Evolutionary conservation across 306 rosid species (phyloP), one percentile per base, ranked within the genome.

Genomic region (Rubus idaeus): DNA sequence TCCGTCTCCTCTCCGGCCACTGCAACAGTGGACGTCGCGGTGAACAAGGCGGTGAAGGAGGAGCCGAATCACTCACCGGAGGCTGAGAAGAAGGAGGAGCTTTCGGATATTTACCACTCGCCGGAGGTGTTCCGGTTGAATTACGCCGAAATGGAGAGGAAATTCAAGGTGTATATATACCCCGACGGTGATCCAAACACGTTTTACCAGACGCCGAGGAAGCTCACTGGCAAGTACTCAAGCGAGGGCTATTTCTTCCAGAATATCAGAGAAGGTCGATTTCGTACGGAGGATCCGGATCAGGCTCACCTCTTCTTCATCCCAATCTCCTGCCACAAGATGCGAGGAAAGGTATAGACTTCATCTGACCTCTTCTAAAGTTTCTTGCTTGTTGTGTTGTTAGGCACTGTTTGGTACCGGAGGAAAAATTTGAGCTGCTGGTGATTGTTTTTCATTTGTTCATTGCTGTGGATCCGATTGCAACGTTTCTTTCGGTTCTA

Each of bases 181-280:
- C 93, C 96, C 11, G 97, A 95, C 73, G 97, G 98, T 13, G 98
- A 92, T 90, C 87, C 96, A 69, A 90, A 92, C 3, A 92, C 98
- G 18, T 95, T 82, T 68, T 95, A 90, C 79, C 98, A 92, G 86
- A 95, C 97, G 12, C 99, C 99, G 9, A 88, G 97, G 76, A 95
- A 95, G 84, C 91, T 95, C 56, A 90, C 99, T 1, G 99, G 97
- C 6, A 95, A 95, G 84, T 95, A 95, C 41, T 85, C 99, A 3
- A 92, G 97, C 51, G 97, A 95, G 77, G 99, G 99, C 0, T 95
- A 89, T 75, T 95, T 95, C 83, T 95, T 95, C 76, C 96, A 92
- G 91, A 95, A 95, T 73, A 92, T 95, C 39, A 75, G 96, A 64
- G 97, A 95, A 83, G 86, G 91, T 70, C 86, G 71, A 13, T 95